Conservation (phyloP, 139 green algal species). For the Mesotaenium endlicherianum region DNA sequence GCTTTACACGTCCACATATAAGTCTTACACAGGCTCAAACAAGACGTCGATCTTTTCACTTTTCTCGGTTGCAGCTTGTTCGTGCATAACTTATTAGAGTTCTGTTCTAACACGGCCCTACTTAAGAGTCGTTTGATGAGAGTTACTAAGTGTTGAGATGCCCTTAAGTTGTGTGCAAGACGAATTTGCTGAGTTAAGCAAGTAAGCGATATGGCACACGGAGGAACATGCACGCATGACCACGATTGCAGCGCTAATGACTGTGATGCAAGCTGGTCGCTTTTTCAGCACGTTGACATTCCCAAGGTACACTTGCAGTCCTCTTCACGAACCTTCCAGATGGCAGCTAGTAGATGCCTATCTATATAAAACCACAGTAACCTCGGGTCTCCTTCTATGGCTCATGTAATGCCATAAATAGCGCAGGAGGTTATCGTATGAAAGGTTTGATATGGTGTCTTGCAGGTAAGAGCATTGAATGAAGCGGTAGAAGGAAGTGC, state of each 20-base stretch:
- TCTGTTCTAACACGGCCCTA: no score
- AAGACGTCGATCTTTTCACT: no score
- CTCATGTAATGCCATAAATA: not conserved
- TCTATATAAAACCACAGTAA: not conserved
- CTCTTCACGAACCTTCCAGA: not conserved
- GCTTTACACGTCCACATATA: no score
- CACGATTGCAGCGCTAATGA: conserved; percentile 50
- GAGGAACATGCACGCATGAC: conserved; percentile 45
- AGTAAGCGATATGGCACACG: conserved; percentile 1
- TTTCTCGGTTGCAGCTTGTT: no score
- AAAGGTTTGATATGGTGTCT: not conserved
- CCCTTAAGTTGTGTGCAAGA: no score
- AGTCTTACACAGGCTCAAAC: no score
- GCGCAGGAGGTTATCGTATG: not conserved
- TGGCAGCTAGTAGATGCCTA: not conserved
- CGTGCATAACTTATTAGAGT: no score
- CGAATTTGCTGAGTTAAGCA: no score
- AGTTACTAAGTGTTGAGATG: no score
- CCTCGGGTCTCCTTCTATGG: not conserved
- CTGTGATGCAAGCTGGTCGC: conserved; percentile 29
- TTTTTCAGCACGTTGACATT: conserved; percentile 35
- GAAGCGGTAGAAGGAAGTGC: conserved; percentile 33
- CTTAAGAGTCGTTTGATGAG: no score
- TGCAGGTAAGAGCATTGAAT: conserved; percentile 25
- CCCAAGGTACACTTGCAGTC: not conserved